Conservation (phyloP, 257 asterid species). For the Ehretia macrophylla region DNA sequence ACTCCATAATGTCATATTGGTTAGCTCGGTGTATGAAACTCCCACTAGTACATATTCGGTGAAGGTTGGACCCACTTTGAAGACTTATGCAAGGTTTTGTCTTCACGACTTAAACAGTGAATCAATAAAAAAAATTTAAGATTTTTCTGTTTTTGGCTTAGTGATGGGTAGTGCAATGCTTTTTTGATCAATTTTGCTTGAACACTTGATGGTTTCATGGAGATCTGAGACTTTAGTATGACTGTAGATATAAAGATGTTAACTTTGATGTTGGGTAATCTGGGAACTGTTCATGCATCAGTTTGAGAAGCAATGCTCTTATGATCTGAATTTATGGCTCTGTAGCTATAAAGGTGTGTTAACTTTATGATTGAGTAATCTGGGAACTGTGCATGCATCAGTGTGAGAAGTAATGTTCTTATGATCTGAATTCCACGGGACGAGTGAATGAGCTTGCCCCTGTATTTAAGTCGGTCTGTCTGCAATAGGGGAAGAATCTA, state of each 20-base stretch:
- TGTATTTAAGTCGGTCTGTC: too few species aligned
- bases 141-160: neutral
- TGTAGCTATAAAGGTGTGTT: neutral
- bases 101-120: too few species aligned
- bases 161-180: neutral
- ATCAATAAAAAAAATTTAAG: too few species aligned
- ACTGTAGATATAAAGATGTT: slow-evolving; percentile 18
- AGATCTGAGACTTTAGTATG: slow-evolving; percentile 49
- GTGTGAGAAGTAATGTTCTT: slow-evolving; percentile 20
- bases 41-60: too few species aligned
- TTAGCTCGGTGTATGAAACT: neutral
- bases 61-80: too few species aligned
- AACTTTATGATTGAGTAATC: too few species aligned
- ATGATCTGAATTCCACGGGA: slow-evolving; percentile 40
- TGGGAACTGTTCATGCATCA: slow-evolving; percentile 20
- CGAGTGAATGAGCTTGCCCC: too few species aligned
- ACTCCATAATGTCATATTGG: slow-evolving; percentile 36
- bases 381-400: slow-evolving; percentile 34
- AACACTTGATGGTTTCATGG: slow-evolving; percentile 18
- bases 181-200: slow-evolving; percentile 14
- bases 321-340: slow-evolving; percentile 26
- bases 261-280: slow-evolving; percentile 9
- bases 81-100: too few species aligned
- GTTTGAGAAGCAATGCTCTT: slow-evolving; percentile 20
- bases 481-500: too few species aligned